Evolutionary conservation across 1,139 yeast genomes (phyloP).

Genomic region (Hemisphaericaspora xylofermentans): DNA sequence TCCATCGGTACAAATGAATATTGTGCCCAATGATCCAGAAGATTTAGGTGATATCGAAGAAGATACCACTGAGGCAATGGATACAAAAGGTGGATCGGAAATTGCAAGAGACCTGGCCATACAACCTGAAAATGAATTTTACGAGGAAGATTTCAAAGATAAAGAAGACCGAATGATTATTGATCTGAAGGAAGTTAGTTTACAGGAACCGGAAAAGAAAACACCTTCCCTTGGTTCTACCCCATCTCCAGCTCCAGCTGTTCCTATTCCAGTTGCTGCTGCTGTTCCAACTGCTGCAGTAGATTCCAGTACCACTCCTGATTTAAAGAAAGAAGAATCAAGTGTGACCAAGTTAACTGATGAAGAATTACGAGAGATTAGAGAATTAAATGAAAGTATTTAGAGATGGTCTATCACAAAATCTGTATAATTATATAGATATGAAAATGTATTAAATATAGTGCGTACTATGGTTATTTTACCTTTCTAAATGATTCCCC

Average conservation of each 20-base stretch:
- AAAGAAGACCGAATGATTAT: constrained; percentile 37
- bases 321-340: constrained; percentile 5
- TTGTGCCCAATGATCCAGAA: constrained; percentile 84
- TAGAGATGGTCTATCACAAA: not conserved
- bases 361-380: constrained; percentile 40
- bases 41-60: constrained; percentile 83
- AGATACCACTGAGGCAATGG: constrained; percentile 70
- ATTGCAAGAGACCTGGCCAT: constrained; percentile 74
- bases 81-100: constrained; percentile 89
- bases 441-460: too few relatives aligned
- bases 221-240: too few relatives aligned
- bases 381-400: constrained; percentile 28
- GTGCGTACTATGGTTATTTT: too few relatives aligned
- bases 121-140: constrained; percentile 67
- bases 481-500: too few relatives aligned
- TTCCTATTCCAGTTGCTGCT: not conserved
- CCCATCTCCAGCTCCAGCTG: not conserved
- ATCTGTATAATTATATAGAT: not conserved
- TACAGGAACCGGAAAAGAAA: not conserved
- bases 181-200: constrained; percentile 2
- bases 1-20: constrained; percentile 91
- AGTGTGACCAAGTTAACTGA: constrained; percentile 26
- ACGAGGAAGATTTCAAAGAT: constrained; percentile 60
- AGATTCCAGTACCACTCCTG: not conserved
- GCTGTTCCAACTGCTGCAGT: not conserved